Conservation (phyloP, 768 basidiomycete species). For the Pleurotus djamor region DNA sequence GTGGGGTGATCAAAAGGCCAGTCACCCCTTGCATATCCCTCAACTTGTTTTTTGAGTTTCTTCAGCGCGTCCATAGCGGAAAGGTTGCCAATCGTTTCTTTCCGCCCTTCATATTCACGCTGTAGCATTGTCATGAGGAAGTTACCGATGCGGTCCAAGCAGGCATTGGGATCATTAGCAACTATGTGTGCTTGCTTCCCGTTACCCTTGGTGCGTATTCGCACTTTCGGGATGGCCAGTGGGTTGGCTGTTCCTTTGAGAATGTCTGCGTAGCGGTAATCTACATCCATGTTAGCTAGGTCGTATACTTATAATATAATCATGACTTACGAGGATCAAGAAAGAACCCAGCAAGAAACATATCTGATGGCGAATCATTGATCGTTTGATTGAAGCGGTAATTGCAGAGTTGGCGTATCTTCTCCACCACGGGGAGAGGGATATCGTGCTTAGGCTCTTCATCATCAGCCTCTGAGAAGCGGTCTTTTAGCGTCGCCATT, state of each 20-base stretch:
- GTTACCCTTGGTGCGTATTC: too few species aligned
- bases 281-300: too few species aligned
- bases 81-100: constrained; percentile 10
- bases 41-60: constrained; percentile 12
- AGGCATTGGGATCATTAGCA: too few species aligned
- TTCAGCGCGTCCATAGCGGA: constrained; percentile 10
- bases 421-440: not conserved
- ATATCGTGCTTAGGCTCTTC: too few species aligned
- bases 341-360: constrained; percentile 26
- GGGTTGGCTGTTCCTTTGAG: constrained; percentile 9
- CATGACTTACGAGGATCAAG: constrained; percentile 29
- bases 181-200: too few species aligned
- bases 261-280: constrained; percentile 7
- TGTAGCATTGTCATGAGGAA: constrained; percentile 2
- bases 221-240: too few species aligned
- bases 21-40: constrained; percentile 9
- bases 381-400: constrained; percentile 24
- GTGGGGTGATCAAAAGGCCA: constrained; percentile 14
- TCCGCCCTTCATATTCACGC: constrained; percentile 6
- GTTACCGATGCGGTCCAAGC: constrained; percentile 2
- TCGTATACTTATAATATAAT: too few species aligned
- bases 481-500: constrained; percentile 16
- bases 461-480: constrained; percentile 11
- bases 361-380: constrained; percentile 22
- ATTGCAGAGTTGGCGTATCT: constrained; percentile 9